phyloP scores from a whole-genome alignment of 306 rosid genomes.

The Acmispon strigosus region DNA sequence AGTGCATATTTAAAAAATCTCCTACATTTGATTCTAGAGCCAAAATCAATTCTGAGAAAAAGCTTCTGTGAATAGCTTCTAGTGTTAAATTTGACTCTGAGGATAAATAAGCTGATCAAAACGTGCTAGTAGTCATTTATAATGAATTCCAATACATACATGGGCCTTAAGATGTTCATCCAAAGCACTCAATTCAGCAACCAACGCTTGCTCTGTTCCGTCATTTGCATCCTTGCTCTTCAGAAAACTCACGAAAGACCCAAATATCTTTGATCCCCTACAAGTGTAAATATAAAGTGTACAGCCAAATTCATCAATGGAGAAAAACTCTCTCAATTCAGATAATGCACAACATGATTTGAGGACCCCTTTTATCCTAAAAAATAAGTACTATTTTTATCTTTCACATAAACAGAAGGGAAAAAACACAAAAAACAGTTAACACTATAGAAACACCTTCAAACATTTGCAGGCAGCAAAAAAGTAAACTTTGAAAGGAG shows the following conservation, averaged over 20 bases:
- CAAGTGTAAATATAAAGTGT: background rate
- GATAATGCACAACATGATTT: background rate
- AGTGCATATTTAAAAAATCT: background rate
- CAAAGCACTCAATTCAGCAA: slow-evolving; percentile 65
- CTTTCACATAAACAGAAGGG: background rate
- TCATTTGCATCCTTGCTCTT: slow-evolving; percentile 85
- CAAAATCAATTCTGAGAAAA: too few relatives aligned
- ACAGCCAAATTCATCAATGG: background rate
- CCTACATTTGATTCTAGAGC: too few relatives aligned
- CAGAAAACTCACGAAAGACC: slow-evolving; percentile 53
- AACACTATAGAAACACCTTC: background rate
- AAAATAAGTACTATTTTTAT: background rate
- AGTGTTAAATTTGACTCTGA: too few relatives aligned
- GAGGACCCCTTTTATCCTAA: background rate
- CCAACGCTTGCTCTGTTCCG: slow-evolving; percentile 78
- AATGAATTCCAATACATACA: slow-evolving; percentile 39
- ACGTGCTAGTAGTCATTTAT: background rate
- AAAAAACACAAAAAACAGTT: background rate
- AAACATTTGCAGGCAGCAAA: background rate
- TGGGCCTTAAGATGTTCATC: slow-evolving; percentile 77
- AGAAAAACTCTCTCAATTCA: background rate
- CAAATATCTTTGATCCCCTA: slow-evolving; percentile 83
- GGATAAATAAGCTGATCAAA: too few relatives aligned
- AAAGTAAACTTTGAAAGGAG: background rate
- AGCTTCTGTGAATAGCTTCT: too few relatives aligned